Evolutionary conservation across 345 rosid genomes (phyloP).

Genomic region (Euphorbia pulcherrima): DNA sequence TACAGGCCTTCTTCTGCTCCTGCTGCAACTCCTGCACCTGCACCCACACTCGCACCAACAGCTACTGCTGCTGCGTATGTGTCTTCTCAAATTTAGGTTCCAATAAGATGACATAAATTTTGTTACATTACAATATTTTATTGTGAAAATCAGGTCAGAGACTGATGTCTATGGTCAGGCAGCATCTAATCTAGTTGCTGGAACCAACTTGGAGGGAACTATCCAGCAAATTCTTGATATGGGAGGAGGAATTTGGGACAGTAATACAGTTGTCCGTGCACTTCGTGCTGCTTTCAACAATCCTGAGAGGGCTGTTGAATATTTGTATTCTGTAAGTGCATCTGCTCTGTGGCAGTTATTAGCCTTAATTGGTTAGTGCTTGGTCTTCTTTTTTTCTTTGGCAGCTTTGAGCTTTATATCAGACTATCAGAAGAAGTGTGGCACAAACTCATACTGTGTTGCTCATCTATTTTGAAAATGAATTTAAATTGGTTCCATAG

Average conservation of each 20-base stretch:
- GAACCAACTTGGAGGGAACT: slow-evolving; percentile 67
- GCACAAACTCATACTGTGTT: background rate
- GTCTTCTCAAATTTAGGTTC: slow-evolving; percentile 9
- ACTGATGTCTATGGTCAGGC: slow-evolving; percentile 67
- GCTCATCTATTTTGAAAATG: background rate
- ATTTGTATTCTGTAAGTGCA: slow-evolving; percentile 71
- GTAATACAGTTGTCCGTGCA: slow-evolving; percentile 79
- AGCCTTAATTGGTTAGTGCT: background rate
- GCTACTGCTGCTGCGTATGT: slow-evolving; percentile 25
- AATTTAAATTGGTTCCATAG: background rate
- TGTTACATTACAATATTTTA: background rate
- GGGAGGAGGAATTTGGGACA: slow-evolving; percentile 95
- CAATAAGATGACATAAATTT: background rate
- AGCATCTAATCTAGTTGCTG: slow-evolving; percentile 85
- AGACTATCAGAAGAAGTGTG: background rate
- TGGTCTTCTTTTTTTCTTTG: background rate
- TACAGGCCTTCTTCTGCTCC: slow-evolving; percentile 31
- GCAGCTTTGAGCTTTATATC: background rate
- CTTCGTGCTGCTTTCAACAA: slow-evolving; percentile 93
- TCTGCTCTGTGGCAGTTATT: background rate
- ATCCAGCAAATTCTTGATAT: slow-evolving; percentile 91
- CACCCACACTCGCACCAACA: slow-evolving; percentile 25
- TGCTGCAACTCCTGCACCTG: slow-evolving; percentile 16
- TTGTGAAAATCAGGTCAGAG: slow-evolving; percentile 41
- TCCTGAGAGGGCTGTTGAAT: slow-evolving; percentile 97